phyloP scores from a whole-genome alignment of 176 grass and related monocot genomes.

The Zoysia pacifica region DNA sequence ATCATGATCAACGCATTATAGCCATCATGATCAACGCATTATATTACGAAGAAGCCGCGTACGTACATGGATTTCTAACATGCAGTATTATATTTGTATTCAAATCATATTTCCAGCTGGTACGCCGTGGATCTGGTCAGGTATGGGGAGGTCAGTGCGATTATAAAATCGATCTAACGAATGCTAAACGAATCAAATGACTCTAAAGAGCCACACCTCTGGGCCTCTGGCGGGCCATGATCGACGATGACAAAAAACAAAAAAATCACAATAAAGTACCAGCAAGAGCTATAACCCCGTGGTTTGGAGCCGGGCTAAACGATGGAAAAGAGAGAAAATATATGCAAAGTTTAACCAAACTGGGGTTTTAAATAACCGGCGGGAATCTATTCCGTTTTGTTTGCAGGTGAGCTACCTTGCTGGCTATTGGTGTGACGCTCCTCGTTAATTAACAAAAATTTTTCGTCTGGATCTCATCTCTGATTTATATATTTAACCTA shows the following conservation, averaged over 20 bases:
- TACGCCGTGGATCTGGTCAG: not conserved
- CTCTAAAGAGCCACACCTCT: not conserved
- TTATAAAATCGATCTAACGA: not conserved
- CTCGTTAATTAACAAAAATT: not conserved
- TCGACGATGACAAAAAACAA: not conserved
- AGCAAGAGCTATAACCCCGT: not conserved
- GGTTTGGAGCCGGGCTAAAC: constrained; percentile 1
- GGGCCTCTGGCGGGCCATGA: not conserved
- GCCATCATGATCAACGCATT: too few relatives aligned
- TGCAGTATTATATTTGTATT: not conserved
- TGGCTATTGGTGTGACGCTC: not conserved
- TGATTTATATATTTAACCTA: not conserved
- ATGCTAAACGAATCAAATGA: constrained; percentile 8
- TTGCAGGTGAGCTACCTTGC: not conserved
- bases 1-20: too few relatives aligned
- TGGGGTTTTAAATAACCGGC: not conserved
- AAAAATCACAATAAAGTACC: not conserved
- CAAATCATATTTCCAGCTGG: not conserved
- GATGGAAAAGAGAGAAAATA: not conserved
- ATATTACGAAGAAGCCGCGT: not conserved
- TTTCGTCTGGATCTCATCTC: not conserved
- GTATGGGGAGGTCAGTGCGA: not conserved
- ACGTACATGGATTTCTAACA: not conserved
- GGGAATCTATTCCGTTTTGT: constrained; percentile 14
- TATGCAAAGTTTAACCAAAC: not conserved